Evolutionary conservation across 2,329 filamentous ascomycete species (phyloP).

Genomic region (Paramyrothecium roridum): DNA sequence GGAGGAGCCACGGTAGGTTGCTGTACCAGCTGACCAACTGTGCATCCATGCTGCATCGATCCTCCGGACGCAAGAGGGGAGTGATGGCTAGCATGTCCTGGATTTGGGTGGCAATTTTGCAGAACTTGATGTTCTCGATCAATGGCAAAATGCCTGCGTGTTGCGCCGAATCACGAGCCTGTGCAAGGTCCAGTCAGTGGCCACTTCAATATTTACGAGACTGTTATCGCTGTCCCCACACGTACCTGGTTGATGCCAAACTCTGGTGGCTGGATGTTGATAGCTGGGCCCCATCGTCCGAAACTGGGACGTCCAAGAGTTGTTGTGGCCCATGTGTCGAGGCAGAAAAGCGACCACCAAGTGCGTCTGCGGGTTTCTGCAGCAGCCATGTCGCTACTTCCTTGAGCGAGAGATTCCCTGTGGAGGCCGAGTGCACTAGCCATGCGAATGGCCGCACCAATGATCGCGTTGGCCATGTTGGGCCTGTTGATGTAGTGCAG

Average conservation of each 20-base stretch:
- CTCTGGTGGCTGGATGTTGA: constrained; percentile 62
- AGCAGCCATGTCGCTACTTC: constrained; percentile 3
- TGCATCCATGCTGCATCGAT: constrained; percentile 63
- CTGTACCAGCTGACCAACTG: constrained; percentile 72
- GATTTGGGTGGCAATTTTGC: constrained; percentile 73
- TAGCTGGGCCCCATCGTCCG: constrained; percentile 64
- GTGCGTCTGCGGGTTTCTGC: constrained; percentile 61
- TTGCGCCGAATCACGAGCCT: constrained; percentile 47
- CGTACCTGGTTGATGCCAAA: constrained; percentile 39
- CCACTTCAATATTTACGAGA: background rate
- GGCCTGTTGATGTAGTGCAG: constrained; percentile 73
- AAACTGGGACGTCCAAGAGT: constrained; percentile 69
- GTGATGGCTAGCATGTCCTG: constrained; percentile 72
- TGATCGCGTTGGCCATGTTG: constrained; percentile 71
- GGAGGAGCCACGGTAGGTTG: constrained; percentile 62
- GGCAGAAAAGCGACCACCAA: constrained; percentile 73
- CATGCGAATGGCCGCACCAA: constrained; percentile 69
- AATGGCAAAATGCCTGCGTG: constrained; percentile 66
- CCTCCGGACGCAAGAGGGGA: constrained; percentile 63
- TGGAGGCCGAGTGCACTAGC: constrained; percentile 69
- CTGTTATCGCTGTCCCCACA: background rate
- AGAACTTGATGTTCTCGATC: constrained; percentile 75
- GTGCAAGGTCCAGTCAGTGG: background rate
- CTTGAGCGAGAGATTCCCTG: constrained; percentile 41
- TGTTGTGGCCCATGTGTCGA: constrained; percentile 72